phyloP scores from a whole-genome alignment of 352 stramenopile species.

The Blastocystis sp. region DNA sequence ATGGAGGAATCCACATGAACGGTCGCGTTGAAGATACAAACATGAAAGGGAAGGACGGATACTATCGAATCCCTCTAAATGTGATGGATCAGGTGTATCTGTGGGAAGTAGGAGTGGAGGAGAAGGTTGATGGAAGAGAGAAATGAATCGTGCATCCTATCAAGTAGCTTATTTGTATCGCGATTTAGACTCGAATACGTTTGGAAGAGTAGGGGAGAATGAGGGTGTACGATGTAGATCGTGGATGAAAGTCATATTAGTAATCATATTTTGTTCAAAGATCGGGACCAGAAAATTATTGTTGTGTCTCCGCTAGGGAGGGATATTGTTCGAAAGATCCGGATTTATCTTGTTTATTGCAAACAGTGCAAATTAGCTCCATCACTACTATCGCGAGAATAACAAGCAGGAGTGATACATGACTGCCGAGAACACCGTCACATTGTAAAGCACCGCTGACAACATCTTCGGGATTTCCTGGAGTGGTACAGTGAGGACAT shows the following conservation, averaged over 20 bases:
- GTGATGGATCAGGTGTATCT: constrained; percentile 55
- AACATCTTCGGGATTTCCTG: constrained; percentile 11
- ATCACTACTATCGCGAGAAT: not conserved
- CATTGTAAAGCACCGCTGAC: not conserved
- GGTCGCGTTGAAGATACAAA: constrained; percentile 21
- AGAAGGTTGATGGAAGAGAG: not conserved
- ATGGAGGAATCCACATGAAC: not conserved
- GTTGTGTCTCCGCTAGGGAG: not conserved
- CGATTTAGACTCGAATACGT: not conserved
- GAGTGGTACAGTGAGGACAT: constrained; percentile 34
- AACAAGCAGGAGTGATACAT: not conserved
- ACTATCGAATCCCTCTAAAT: constrained; percentile 52
- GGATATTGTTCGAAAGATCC: not conserved
- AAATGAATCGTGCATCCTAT: constrained; percentile 24
- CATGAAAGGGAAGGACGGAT: constrained; percentile 4
- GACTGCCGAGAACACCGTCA: not conserved
- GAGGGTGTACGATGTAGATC: not conserved
- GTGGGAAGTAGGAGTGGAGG: not conserved
- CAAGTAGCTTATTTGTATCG: constrained; percentile 17
- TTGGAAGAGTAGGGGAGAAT: not conserved
- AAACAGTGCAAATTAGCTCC: not conserved
- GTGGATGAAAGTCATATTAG: not conserved
- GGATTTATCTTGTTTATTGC: not conserved
- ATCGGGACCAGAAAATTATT: not conserved
- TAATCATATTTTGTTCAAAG: not conserved